Evolutionary conservation across 345 rosid species (phyloP).

Genomic region (Viola odorata): DNA sequence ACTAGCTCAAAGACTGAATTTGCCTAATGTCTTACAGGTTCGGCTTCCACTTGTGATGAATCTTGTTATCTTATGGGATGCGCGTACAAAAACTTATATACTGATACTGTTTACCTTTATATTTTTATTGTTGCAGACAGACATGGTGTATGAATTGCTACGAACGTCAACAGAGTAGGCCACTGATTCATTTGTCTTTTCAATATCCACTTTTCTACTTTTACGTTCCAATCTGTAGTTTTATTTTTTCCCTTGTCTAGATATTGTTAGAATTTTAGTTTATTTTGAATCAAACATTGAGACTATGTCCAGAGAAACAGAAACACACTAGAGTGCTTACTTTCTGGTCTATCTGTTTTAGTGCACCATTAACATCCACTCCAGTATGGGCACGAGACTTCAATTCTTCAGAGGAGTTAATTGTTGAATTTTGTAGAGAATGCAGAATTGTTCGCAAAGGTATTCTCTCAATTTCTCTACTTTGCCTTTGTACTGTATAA

Average conservation of each 20-base stretch:
- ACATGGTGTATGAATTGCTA: slow-evolving; percentile 82
- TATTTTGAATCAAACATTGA: neutral
- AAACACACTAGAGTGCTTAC: slow-evolving; percentile 5
- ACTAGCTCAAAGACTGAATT: slow-evolving; percentile 93
- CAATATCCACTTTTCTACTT: neutral
- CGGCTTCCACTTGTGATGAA: slow-evolving; percentile 1
- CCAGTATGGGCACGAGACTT: slow-evolving; percentile 95
- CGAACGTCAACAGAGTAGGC: slow-evolving; percentile 91
- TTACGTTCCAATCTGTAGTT: neutral
- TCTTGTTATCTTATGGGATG: neutral
- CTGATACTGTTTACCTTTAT: slow-evolving; percentile 9
- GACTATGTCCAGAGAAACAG: too few species aligned
- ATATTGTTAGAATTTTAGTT: neutral
- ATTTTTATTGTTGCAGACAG: slow-evolving; percentile 48
- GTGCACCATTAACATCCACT: slow-evolving; percentile 88
- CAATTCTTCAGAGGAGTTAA: slow-evolving; percentile 77
- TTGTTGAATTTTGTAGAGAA: slow-evolving; percentile 92
- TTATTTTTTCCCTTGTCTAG: neutral
- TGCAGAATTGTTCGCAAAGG: slow-evolving; percentile 99
- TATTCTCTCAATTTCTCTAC: slow-evolving; percentile 16
- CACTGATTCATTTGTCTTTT: neutral
- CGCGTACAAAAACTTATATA: neutral
- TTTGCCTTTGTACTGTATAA: neutral
- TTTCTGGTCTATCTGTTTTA: slow-evolving; percentile 16
- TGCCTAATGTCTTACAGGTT: slow-evolving; percentile 97